These are phyloP conservation scores for Galeopsis tetrahit DNA, from an alignment of 257 asterid genomes.

Conservation along the genomic window DNA sequence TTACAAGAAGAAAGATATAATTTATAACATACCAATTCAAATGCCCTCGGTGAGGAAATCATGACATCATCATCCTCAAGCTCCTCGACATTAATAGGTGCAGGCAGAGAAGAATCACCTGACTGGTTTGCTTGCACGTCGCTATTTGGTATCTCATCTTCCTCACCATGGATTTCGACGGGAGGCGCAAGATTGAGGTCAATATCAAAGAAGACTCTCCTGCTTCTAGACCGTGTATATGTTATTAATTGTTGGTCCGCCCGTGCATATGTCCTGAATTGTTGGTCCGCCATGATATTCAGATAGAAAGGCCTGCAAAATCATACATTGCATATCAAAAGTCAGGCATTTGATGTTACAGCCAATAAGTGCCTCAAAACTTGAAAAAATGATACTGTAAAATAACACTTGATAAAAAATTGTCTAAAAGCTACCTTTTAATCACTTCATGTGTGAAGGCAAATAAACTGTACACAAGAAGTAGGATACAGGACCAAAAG, in stretches of 20 bases:
- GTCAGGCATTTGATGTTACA: constrained; percentile 12
- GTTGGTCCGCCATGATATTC: constrained; percentile 43
- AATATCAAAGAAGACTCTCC: constrained; percentile 42
- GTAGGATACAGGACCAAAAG: neutral
- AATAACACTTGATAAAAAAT: neutral
- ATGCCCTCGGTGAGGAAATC: constrained; percentile 61
- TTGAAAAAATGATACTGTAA: neutral
- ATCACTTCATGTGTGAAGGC: neutral
- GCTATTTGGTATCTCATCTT: too few relatives aligned
- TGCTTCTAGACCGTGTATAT: constrained; percentile 44
- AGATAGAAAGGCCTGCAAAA: constrained; percentile 30
- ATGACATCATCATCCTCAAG: constrained; percentile 57
- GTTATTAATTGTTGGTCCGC: too few relatives aligned
- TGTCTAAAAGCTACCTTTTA: neutral
- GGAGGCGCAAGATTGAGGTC: constrained; percentile 62
- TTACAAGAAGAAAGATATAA: neutral
- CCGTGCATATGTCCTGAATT: constrained; percentile 33
- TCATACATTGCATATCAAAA: constrained; percentile 28
- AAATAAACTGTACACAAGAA: neutral
- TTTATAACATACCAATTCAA: constrained; percentile 47
- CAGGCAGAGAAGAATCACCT: constrained; percentile 24
- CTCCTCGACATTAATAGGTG: constrained; percentile 55
- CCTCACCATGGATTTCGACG: constrained; percentile 39
- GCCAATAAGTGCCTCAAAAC: constrained; percentile 7
- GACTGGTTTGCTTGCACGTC: too few relatives aligned